Base-by-base conservation (phyloP, 2,329 filamentous ascomycete species). In the Hypomyces rosellus region DNA sequence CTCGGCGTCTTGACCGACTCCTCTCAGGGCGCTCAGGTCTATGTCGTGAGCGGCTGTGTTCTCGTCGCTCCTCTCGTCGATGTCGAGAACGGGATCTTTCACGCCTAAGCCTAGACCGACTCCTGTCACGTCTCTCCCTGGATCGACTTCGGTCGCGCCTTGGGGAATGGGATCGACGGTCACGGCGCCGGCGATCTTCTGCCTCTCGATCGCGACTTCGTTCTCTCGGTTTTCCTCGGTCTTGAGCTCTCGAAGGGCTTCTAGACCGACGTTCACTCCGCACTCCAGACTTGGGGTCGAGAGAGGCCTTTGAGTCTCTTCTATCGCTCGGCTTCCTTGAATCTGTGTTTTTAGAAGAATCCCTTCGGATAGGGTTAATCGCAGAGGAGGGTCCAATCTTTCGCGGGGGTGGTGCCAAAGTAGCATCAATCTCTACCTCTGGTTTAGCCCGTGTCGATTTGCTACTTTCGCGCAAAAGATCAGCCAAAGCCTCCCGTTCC, bases 381-480 rank as follows among this genome's bases (percentile, higher is more conserved):
- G 80, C 80, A 16, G 80, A 83, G 4, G 75, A 75, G 1, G 78
- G 78, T 3, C 64, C 68, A 62, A 74, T 44, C 68, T 76, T 71
- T 63, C 72, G 68, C 2, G 78, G 80, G 1, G 80, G 80, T 3
- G 80, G 80, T 2, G 73, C 75, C 22, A 83, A 66, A 13, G 75
- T 73, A 45, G 76, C 70, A 52, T 82, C 80, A 37, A 82, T 68
- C 55, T 83, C 80, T 42, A 80, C 60, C 57, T 82, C 80, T 7
- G 73, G 75, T 49, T 75, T 72, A 52, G 76, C 74, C 3, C 69
- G 66, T 3, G 69, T 63, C 22, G 71, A 68, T 40, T 74, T 73
- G 48, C 74, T 79, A 63, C 78, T 82, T 58, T 82, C 80, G n/a
- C 80, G 72, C 12, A 83, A 63, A 13, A 83, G 70, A 53, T 83